Percentiles rank a stretch among this genome's conserved stretches.
These are phyloP conservation scores for Ogataea pignaliae DNA, from an alignment of 805 yeast genomes.

Conservation along the genomic window DNA sequence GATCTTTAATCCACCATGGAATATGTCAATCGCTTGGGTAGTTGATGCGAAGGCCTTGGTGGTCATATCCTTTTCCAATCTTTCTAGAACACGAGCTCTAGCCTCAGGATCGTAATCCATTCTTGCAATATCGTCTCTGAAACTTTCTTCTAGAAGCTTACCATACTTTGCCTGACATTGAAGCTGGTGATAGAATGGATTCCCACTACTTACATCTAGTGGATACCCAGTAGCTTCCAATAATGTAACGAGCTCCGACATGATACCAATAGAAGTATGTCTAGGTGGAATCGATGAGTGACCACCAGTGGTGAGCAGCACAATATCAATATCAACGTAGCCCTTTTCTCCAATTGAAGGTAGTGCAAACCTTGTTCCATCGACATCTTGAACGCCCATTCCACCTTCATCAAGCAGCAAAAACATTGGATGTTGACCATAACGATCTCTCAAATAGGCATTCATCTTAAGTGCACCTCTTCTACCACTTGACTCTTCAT, in stretches of 20 bases:
- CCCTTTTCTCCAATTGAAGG: constrained; percentile 51
- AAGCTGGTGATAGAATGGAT: constrained; percentile 41
- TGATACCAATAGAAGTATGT: constrained; percentile 45
- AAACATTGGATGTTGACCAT: constrained; percentile 40
- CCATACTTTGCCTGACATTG: constrained; percentile 62
- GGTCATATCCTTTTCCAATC: constrained; percentile 24
- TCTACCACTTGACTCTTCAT: constrained; percentile 37
- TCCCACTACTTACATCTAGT: constrained; percentile 35
- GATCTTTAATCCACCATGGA: constrained; percentile 45
- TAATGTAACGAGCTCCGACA: constrained; percentile 36
- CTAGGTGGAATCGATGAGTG: constrained; percentile 49
- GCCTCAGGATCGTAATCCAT: constrained; percentile 34
- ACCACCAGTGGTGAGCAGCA: constrained; percentile 44
- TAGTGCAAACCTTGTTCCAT: constrained; percentile 37
- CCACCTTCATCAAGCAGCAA: constrained; percentile 45
- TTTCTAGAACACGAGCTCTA: constrained; percentile 33
- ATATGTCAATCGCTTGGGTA: constrained; percentile 45
- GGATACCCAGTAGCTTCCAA: constrained; percentile 37
- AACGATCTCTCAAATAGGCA: constrained; percentile 30
- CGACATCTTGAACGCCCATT: constrained; percentile 30
- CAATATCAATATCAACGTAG: constrained; percentile 36
- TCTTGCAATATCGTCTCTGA: constrained; percentile 29
- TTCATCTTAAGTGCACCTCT: constrained; percentile 35
- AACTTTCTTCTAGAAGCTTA: constrained; percentile 20
- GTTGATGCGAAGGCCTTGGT: constrained; percentile 39